Percentiles rank a stretch among this genome's conserved stretches.
These are phyloP conservation scores for Hymenoscyphus fructigenus DNA, from an alignment of 2,329 filamentous ascomycete genomes.

Conservation along the genomic window DNA sequence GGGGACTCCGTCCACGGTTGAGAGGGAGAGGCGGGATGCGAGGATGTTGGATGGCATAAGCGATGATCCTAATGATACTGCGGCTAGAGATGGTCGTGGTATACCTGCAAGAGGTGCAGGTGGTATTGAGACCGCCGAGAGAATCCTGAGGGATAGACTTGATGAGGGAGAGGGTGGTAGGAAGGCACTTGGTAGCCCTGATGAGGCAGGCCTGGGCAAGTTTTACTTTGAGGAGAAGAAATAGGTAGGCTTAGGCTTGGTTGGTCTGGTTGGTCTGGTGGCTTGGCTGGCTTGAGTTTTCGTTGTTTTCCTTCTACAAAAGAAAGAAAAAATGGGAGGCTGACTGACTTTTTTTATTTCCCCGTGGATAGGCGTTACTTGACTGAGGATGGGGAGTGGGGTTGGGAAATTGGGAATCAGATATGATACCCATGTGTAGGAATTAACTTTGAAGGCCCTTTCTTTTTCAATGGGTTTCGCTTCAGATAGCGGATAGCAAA, in stretches of 20 bases:
- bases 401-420: not conserved
- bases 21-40: conserved; percentile 57
- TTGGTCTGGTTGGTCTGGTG: too few relatives aligned
- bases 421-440: not conserved
- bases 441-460: too few relatives aligned
- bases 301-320: too few relatives aligned
- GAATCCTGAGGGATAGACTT: conserved; percentile 60
- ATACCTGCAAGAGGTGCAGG: conserved; percentile 20
- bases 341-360: too few relatives aligned
- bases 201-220: conserved; percentile 50
- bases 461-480: too few relatives aligned
- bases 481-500: too few relatives aligned
- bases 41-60: conserved; percentile 67
- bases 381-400: not conserved
- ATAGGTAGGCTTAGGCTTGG: conserved; percentile 13
- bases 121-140: conserved; percentile 57
- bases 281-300: too few relatives aligned
- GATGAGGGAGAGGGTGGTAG: conserved; percentile 48
- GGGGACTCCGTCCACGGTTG: conserved; percentile 34
- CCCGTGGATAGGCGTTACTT: not conserved
- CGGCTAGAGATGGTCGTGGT: conserved; percentile 39
- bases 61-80: conserved; percentile 63
- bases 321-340: too few relatives aligned
- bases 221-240: conserved; percentile 60
- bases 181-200: conserved; percentile 43